Base-by-base conservation (phyloP, 306 rosid species). In the Cyamopsis tetragonoloba region DNA sequence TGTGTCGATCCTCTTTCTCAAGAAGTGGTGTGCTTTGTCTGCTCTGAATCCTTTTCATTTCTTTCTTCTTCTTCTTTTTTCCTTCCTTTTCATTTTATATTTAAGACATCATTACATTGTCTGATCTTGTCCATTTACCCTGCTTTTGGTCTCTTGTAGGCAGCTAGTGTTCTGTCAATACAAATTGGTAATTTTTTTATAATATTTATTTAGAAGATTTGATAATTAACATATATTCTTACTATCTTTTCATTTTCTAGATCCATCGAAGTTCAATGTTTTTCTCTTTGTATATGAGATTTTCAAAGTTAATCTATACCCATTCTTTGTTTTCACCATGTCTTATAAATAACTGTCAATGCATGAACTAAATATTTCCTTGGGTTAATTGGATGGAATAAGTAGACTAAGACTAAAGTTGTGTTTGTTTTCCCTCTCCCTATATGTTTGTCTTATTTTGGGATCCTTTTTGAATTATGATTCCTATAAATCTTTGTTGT, bases 1-100 rank as follows among this genome's bases (percentile, higher is more conserved):
- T n/a, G n/a, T n/a, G 92, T 84, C 77, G 90, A 95, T 84, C 99
- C 99, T 77, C 95, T 95, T 35, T 86, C 99, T 31, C 99, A 95
- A 72, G 99, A 95, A 57, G 91, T 95, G 99, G 99, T 95, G 70
- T 54, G 83, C 32, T 58, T 74, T 68, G 57, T 54, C 6, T 13
- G 22, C 61, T 26, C 0, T 66, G 22, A 48, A 70, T 28, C 24
- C 4, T 9, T 30, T 37, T 7, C 27, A 8, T n/a, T 39, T 44
- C 3, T 59, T 18, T 35, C n/a, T n/a, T n/a, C n/a, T 4, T 48
- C 1, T 8, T 17, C 9, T 9, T 3, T 26, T 53, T 23, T 14
- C 41, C 23, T 22, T 54, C 17, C 18, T 37, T 18, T n/a, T n/a
- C n/a, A n/a, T n/a, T n/a, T n/a, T n/a, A n/a, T n/a, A n/a, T n/a